phyloP scores from a whole-genome alignment of 495 filamentous ascomycete genomes.

The Penicillium lividum region DNA sequence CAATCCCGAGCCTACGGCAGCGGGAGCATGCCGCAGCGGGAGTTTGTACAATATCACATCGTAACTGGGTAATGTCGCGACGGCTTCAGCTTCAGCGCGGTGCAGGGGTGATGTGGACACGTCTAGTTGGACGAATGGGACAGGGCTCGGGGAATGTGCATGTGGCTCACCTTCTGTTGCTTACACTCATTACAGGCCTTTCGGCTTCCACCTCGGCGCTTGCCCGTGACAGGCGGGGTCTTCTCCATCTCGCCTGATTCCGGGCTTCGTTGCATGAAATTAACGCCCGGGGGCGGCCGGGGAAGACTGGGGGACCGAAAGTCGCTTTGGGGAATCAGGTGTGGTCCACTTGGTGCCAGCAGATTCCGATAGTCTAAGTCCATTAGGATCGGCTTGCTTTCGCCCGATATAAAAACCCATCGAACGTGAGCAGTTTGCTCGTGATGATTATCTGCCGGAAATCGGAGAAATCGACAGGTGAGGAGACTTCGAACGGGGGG shows the following conservation, averaged over 20 bases:
- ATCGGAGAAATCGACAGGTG: constrained; percentile 41
- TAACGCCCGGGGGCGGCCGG: constrained; percentile 37
- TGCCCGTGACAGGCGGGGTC: constrained; percentile 45
- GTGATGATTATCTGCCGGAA: constrained; percentile 41
- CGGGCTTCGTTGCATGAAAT: constrained; percentile 36
- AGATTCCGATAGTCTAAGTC: constrained; percentile 45
- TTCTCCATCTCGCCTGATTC: constrained; percentile 45
- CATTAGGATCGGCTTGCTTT: constrained; percentile 40
- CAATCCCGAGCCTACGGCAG: constrained; percentile 46
- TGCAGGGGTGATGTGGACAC: neutral
- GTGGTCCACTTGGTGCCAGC: constrained; percentile 40
- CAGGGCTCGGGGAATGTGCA: neutral
- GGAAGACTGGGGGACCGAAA: constrained; percentile 45
- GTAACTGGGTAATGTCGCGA: constrained; percentile 29
- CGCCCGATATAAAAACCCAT: constrained; percentile 39
- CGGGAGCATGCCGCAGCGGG: constrained; percentile 50
- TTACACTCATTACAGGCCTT: constrained; percentile 55
- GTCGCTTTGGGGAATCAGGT: constrained; percentile 40
- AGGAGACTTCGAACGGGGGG: constrained; percentile 4
- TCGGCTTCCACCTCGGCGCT: constrained; percentile 49
- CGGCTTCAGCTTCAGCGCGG: neutral
- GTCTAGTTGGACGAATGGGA: neutral
- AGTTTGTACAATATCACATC: constrained; percentile 51
- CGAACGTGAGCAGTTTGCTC: constrained; percentile 25
- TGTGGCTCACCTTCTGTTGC: constrained; percentile 47